Evolutionary conservation across 306 rosid species (phyloP).

Genomic region (Cucurbita ficifolia): DNA sequence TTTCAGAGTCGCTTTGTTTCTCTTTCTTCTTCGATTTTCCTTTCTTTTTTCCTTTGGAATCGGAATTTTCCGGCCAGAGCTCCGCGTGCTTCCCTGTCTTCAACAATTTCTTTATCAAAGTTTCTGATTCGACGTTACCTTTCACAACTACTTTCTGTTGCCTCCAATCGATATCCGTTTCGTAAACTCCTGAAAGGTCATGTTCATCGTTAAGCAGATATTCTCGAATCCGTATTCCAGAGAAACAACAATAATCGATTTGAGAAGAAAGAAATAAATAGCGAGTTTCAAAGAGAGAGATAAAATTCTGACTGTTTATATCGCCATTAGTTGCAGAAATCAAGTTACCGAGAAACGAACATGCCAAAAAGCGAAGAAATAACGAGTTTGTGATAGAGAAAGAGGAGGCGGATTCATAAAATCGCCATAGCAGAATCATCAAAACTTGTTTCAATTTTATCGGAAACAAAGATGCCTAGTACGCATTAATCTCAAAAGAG

Average conservation of each 20-base stretch:
- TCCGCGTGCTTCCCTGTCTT: slow-evolving; percentile 67
- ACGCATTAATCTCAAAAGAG: not conserved
- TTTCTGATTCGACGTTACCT: slow-evolving; percentile 65
- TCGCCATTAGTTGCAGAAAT: not conserved
- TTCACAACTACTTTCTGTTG: slow-evolving; percentile 79
- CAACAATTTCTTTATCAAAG: slow-evolving; percentile 56
- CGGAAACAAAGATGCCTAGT: not conserved
- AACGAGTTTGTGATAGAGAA: not conserved
- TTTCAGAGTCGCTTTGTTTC: slow-evolving; percentile 9
- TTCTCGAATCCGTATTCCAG: not conserved
- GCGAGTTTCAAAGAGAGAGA: not conserved
- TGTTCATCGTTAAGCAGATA: not conserved
- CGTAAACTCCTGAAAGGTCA: slow-evolving; percentile 53
- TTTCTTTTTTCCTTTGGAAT: slow-evolving; percentile 36
- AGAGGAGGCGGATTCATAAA: not conserved
- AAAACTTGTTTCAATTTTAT: not conserved
- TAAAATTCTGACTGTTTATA: not conserved
- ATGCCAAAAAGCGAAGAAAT: not conserved
- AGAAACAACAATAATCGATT: not conserved
- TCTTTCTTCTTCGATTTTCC: slow-evolving; percentile 29
- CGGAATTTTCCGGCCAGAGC: slow-evolving; percentile 46
- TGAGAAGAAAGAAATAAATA: not conserved
- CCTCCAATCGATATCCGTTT: slow-evolving; percentile 44
- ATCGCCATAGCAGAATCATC: not conserved
- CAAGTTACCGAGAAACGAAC: not conserved